A percentile compares a stretch with the other conserved stretches of the same genome.
Evolutionary conservation across 495 filamentous ascomycete species (phyloP).

Genomic region (Xylaria intraflava): DNA sequence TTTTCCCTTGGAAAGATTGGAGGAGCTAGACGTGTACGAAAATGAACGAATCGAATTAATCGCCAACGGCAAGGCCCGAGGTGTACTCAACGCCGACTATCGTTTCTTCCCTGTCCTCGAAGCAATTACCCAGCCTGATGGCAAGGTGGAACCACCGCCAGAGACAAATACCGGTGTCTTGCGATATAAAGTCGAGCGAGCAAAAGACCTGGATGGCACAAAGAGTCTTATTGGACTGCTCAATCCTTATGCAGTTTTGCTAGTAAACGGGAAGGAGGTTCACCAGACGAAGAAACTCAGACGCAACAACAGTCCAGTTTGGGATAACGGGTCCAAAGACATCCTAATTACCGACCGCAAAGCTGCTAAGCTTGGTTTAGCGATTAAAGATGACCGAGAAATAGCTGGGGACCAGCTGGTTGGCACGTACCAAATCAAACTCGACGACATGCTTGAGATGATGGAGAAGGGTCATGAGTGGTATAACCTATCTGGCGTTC

Average conservation of each 20-base stretch:
- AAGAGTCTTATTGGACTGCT: constrained; percentile 86
- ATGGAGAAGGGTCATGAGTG: constrained; percentile 92
- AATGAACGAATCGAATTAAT: constrained; percentile 79
- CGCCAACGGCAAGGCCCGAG: constrained; percentile 75
- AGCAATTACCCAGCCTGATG: constrained; percentile 62
- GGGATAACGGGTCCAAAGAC: constrained; percentile 83
- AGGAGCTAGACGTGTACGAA: constrained; percentile 69
- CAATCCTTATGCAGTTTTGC: constrained; percentile 80
- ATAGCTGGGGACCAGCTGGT: constrained; percentile 74
- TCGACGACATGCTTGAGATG: constrained; percentile 85
- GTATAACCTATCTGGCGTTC: constrained; percentile 80
- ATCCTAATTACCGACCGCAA: constrained; percentile 90
- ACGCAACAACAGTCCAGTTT: constrained; percentile 93
- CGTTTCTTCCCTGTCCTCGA: constrained; percentile 93
- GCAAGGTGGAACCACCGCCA: constrained; percentile 69
- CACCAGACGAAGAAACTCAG: constrained; percentile 82
- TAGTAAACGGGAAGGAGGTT: constrained; percentile 85
- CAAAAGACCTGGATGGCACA: constrained; percentile 85
- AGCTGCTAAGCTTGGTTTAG: constrained; percentile 76
- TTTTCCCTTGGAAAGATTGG: constrained; percentile 75
- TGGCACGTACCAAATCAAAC: constrained; percentile 87
- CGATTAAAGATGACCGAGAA: constrained; percentile 92
- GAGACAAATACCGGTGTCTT: constrained; percentile 90
- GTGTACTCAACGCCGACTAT: constrained; percentile 71
- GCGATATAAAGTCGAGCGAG: constrained; percentile 87